Evolutionary conservation across 768 basidiomycete genomes (phyloP), one percentile per base, ranked within the genome.

Genomic region (Psilocybe sp.): DNA sequence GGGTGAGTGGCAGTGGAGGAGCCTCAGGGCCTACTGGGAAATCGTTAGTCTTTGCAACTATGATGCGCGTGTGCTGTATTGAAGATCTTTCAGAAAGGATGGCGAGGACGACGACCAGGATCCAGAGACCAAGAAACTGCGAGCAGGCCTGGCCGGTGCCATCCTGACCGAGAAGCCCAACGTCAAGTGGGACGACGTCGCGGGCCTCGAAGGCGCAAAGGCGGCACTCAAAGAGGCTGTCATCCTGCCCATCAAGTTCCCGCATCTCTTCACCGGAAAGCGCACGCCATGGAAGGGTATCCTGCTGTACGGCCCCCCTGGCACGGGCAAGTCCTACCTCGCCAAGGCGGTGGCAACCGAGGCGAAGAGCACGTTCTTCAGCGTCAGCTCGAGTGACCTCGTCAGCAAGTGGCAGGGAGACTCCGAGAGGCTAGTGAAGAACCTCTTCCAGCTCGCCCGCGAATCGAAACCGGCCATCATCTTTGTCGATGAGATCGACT

Each of bases 321-420:
- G 97, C 2, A 98, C 97, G 9, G 97, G 97, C 12, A 99, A 99
- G 73, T 90, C 87, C 38, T 98, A 87, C 65, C 80, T 99, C 38
- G 97, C 97, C 2, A 99, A 99, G 68, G 97, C 97, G 0, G 97
- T 99, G 18, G 97, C 97, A 14, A 99, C 97, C 12, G 97, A 99
- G 69, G 94, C 97, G 46, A 98, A 98, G 73, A 94, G 94, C 68
- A 98, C 96, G 8, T 99, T 99, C 78, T 98, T 96, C 73, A 92
- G 88, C 56, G 93, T 99, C 53, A 92, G 89, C 62, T 93, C 91
- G 18, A 87, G 86, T 65, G 97, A 98, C 63, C 76, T 99, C 48
- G 97, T 98, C 48, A 95, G 92, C 68, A 99, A 98, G 67, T 99
- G 97, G 97, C 97, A 98, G 73, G 97, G 97, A 51, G 97, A 99